These are phyloP conservation scores for Periconia sp. DNA, from an alignment of 2,329 filamentous ascomycete species.

Conservation along the genomic window DNA sequence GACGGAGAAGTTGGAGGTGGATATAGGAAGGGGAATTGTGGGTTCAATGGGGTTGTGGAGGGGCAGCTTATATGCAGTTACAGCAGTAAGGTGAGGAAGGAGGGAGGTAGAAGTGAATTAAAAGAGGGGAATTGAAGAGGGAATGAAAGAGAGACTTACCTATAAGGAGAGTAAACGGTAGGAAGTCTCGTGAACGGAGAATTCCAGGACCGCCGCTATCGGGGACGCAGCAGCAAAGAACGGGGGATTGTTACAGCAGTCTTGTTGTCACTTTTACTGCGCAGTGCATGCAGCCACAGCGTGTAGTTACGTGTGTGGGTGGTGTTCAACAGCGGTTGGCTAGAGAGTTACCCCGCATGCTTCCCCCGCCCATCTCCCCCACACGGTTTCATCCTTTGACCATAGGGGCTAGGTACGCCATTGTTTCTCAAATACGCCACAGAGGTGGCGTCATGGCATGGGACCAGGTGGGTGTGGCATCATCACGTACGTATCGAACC, in stretches of 20 bases:
- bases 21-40: neutral
- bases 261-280: slow-evolving; percentile 1
- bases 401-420: slow-evolving; percentile 23
- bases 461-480: neutral
- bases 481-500: neutral
- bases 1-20: neutral
- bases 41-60: neutral
- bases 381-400: neutral
- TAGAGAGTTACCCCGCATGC: slow-evolving; percentile 35
- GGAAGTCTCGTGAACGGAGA: neutral
- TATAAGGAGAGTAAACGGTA: no score
- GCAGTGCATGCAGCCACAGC: neutral
- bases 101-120: no score
- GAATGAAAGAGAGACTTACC: no score
- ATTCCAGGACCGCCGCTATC: neutral
- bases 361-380: slow-evolving; percentile 15
- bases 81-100: no score
- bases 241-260: slow-evolving; percentile 19
- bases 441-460: neutral
- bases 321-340: slow-evolving; percentile 7
- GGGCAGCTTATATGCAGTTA: no score
- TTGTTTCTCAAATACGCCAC: slow-evolving; percentile 3
- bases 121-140: no score
- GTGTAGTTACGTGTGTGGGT: no score
- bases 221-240: no score